Evolutionary conservation across 306 rosid species (phyloP), one percentile per base, ranked within the genome.

Genomic region (Dalbergia cultrata): DNA sequence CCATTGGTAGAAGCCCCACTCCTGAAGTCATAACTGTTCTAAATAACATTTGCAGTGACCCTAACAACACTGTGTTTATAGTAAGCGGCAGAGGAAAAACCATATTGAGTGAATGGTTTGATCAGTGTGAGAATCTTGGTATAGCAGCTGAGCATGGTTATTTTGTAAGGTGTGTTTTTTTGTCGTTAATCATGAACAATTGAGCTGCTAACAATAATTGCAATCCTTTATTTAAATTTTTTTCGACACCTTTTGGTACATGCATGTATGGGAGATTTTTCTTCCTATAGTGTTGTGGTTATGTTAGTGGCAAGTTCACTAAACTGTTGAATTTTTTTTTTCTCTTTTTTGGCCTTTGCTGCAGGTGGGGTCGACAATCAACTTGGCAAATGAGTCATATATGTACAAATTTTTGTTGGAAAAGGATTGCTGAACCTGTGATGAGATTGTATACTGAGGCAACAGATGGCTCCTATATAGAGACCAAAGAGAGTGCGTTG

Each of bases 121-220:
- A 84, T 85, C 90, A 86, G 66, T 94, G 97, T 65, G 89, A 86
- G 81, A 90, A 82, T 83, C 97, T 94, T 9, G 98, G 98, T 67
- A 72, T 94, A 60, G 97, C 98, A 11, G 98, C 98, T 22, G 98
- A 94, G 82, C 98, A 94, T 72, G 98, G 98, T 59, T 92, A 82
- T 84, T 92, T 90, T 79, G 71, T 82, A 74, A 92, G 97, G 98
- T 94, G n/a, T 70, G 86, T 21, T 17, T 45, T 80, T 69, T 49
- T 50, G 34, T 77, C 16, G 63, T 72, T 13, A 49, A 11, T 59
- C 26, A 21, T 65, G 17, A 13, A 34, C 35, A 61, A 60, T 58
- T 80, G 8, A 56, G 11, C 39, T 82, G 34, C 70, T 82, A 16
- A n/a, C 49, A 17, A 56, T 56, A 59, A n/a, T 37, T 47, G n/a